Conservation (phyloP, 176 grass and related monocot genomes). For the Triticum turgidum region DNA sequence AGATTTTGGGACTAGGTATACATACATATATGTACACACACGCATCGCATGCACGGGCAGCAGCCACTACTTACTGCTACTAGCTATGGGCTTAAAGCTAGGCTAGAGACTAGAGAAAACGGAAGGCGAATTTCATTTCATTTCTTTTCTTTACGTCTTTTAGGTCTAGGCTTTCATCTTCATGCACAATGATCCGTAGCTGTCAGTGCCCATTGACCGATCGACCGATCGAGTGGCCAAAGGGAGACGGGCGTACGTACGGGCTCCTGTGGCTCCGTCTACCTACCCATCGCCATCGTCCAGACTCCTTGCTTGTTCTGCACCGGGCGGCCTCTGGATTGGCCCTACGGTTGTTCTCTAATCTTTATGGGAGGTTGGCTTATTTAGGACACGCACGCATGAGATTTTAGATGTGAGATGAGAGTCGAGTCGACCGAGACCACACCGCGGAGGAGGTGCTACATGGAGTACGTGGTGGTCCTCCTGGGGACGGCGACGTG, state of each 20-base stretch:
- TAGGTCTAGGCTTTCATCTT: background rate
- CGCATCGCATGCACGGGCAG: background rate
- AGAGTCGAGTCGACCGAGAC: background rate
- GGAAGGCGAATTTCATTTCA: background rate
- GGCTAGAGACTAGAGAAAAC: background rate
- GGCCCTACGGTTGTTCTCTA: background rate
- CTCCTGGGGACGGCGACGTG: constrained; percentile 54
- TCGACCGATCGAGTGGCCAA: background rate
- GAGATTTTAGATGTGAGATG: background rate
- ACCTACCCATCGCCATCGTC: background rate
- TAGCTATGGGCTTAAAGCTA: background rate
- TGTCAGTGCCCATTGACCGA: background rate
- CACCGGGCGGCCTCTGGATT: constrained; percentile 1
- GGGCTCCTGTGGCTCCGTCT: background rate
- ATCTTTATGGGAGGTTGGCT: constrained; percentile 53
- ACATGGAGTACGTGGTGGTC: constrained; percentile 26
- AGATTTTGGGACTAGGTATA: constrained; percentile 4
- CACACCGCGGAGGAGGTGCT: background rate
- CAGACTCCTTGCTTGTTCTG: background rate
- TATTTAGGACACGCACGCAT: constrained; percentile 47
- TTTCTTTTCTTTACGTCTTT: too few species aligned
- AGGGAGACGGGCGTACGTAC: background rate
- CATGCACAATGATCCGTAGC: background rate
- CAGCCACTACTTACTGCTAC: background rate
- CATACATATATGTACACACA: background rate